Evolutionary conservation across 2,329 filamentous ascomycete genomes (phyloP).

Genomic region (Ophiostoma angusticollis): DNA sequence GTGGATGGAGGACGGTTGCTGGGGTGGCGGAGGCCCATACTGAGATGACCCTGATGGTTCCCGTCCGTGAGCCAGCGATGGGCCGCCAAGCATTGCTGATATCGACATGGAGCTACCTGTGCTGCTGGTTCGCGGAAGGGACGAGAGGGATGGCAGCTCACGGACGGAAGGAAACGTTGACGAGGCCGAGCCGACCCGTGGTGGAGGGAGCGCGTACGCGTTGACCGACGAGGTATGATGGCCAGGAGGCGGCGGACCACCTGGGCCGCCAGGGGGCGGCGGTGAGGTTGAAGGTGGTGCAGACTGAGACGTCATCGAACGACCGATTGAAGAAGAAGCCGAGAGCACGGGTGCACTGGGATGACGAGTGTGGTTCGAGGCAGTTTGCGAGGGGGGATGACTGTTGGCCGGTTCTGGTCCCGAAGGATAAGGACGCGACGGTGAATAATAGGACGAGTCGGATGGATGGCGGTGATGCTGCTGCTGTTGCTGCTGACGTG

Average conservation of each 20-base stretch:
- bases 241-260: constrained; percentile 7
- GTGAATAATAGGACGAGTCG: constrained; percentile 30
- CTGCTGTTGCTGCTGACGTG: constrained; percentile 9
- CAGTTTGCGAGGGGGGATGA: constrained; percentile 13
- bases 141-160: constrained; percentile 38
- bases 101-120: constrained; percentile 47
- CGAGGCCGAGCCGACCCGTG: constrained; percentile 29
- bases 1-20: constrained; percentile 26
- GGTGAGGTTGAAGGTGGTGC: too few relatives aligned
- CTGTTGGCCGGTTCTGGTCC: constrained; percentile 1
- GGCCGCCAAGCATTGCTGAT: constrained; percentile 45
- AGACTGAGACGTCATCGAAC: constrained; percentile 30
- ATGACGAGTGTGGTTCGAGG: constrained; percentile 27
- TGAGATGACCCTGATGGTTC: constrained; percentile 23
- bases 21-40: constrained; percentile 21
- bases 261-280: constrained; percentile 8
- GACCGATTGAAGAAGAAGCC: constrained; percentile 24
- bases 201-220: constrained; percentile 33
- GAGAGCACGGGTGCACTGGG: constrained; percentile 33
- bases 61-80: constrained; percentile 24
- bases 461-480: constrained; percentile 26
- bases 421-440: constrained; percentile 21
- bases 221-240: constrained; percentile 15
- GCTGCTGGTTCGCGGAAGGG: constrained; percentile 34
- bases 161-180: constrained; percentile 36